These are phyloP conservation scores for Mortierella sp. DNA, from an alignment of 371 early-diverging fungal species.

Conservation along the genomic window DNA sequence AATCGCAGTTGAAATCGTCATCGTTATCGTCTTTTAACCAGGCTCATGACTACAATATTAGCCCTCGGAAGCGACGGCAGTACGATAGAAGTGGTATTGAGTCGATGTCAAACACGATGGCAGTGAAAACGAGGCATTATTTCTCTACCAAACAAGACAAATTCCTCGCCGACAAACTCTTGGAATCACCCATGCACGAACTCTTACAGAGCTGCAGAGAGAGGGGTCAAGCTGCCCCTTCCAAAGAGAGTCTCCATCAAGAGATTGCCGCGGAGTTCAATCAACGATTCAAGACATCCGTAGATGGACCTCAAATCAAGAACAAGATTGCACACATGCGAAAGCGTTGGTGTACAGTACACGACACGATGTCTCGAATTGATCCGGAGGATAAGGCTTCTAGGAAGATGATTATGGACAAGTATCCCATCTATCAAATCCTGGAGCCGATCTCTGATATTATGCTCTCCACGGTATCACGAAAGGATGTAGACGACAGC, in stretches of 20 bases:
- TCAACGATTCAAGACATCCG: neutral
- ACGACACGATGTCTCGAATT: neutral
- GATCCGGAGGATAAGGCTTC: neutral
- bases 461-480: neutral
- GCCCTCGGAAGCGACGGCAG: too few relatives aligned
- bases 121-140: neutral
- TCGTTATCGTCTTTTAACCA: too few relatives aligned
- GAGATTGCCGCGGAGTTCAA: slow-evolving; percentile 7
- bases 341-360: neutral
- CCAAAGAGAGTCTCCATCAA: slow-evolving; percentile 2
- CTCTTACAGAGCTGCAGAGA: neutral
- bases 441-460: neutral
- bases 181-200: neutral
- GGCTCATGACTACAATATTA: too few relatives aligned
- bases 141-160: neutral
- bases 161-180: slow-evolving; percentile 2
- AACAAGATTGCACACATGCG: slow-evolving; percentile 11
- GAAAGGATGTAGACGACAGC: neutral
- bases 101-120: too few relatives aligned
- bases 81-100: too few relatives aligned
- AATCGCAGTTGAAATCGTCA: too few relatives aligned
- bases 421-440: neutral
- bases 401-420: neutral
- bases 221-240: neutral
- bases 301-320: slow-evolving; percentile 8